phyloP scores from a whole-genome alignment of 2,329 filamentous ascomycete genomes.

The Fusarium papillatum region DNA sequence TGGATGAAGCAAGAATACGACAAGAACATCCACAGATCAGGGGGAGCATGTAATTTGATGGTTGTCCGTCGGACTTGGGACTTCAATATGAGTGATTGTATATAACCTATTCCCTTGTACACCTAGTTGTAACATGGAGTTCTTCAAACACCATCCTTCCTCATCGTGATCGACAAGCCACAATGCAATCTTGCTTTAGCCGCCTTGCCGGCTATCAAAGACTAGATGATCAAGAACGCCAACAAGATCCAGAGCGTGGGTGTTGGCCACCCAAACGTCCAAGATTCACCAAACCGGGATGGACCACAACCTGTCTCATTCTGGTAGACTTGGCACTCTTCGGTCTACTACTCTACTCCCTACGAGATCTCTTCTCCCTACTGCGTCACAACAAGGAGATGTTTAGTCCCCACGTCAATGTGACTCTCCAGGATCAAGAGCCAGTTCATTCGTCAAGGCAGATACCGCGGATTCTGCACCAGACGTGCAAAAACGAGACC shows the following conservation, averaged over 20 bases:
- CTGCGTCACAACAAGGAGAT: conserved; percentile 61
- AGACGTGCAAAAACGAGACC: conserved; percentile 78
- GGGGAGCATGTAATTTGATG: neutral
- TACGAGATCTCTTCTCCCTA: conserved; percentile 78
- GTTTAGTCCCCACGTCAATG: conserved; percentile 36
- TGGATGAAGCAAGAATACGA: neutral
- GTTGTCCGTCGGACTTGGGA: neutral
- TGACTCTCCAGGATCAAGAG: conserved; percentile 54
- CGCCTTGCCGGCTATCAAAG: neutral
- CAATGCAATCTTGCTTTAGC: neutral
- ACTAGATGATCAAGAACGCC: neutral
- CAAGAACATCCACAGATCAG: neutral
- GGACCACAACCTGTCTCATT: conserved; percentile 66
- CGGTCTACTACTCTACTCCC: conserved; percentile 73
- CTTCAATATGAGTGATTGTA: neutral
- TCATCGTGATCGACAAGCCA: neutral
- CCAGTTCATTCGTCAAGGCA: conserved; percentile 75
- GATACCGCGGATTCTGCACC: conserved; percentile 82
- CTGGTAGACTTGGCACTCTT: conserved; percentile 74
- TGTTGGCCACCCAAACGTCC: neutral
- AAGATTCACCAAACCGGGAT: conserved; percentile 12
- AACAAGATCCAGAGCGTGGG: neutral
- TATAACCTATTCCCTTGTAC: neutral
- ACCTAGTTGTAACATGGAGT: neutral
- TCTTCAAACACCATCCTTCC: neutral